These are phyloP conservation scores for Pythium brassicae DNA, from an alignment of 352 stramenopile species.

Conservation along the genomic window DNA sequence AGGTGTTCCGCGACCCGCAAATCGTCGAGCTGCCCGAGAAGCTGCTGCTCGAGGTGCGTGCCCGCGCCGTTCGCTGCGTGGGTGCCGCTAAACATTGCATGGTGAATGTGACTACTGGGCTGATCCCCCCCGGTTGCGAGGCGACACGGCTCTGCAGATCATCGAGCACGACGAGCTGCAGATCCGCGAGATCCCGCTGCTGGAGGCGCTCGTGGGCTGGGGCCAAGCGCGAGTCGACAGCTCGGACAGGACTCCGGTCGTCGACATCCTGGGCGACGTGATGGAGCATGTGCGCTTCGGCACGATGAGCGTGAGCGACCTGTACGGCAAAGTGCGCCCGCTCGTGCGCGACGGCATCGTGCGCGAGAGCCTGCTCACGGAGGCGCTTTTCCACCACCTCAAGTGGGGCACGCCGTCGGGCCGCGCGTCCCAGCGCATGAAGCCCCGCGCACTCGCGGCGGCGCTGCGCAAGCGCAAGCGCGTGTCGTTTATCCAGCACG, in stretches of 20 bases:
- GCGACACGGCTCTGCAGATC: constrained; percentile 21
- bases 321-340: constrained; percentile 82
- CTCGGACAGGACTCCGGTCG: constrained; percentile 33
- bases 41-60: constrained; percentile 59
- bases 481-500: constrained; percentile 85
- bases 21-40: constrained; percentile 81
- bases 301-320: constrained; percentile 82
- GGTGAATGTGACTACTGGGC: neutral
- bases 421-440: constrained; percentile 52
- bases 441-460: constrained; percentile 53
- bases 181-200: constrained; percentile 73
- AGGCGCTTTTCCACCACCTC: constrained; percentile 83
- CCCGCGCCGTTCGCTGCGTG: too few species aligned
- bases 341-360: constrained; percentile 67
- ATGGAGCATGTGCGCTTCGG: constrained; percentile 84
- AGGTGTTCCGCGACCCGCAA: constrained; percentile 74
- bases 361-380: constrained; percentile 62
- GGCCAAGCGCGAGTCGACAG: constrained; percentile 60
- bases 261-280: constrained; percentile 60
- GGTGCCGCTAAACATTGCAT: neutral
- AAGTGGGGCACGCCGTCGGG: constrained; percentile 77
- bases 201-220: constrained; percentile 80
- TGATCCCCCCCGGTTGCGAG: too few species aligned
- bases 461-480: constrained; percentile 80
- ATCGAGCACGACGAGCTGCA: constrained; percentile 81